Base-by-base conservation (phyloP, 2,329 filamentous ascomycete species). In the Hymenoscyphus occultus region DNA sequence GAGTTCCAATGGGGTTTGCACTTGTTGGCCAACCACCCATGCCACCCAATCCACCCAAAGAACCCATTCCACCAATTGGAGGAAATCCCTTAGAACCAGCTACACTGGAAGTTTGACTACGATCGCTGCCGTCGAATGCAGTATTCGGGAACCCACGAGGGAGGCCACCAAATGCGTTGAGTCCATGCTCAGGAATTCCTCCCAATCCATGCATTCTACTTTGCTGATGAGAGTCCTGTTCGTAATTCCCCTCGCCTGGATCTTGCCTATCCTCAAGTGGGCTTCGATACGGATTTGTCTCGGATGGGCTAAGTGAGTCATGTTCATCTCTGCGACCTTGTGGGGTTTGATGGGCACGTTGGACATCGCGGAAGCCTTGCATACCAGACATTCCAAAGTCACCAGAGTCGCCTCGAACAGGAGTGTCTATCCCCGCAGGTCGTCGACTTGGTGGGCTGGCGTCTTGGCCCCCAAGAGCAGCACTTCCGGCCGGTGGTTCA, bases 211-310 rank as follows among this genome's bases (percentile, higher is more conserved):
- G 80, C 62, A 82, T 80, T 60, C 82, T 81, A 32, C 83, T 84
- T 61, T 81, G 81, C 13, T 78, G 74, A 60, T 67, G 57, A 39
- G 66, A 56, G 28, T 74, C 73, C 7, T 62, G 69, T 16, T 73
- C 74, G 61, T 69, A 74, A 22, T 66, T 71, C 7, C 83, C 81
- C 13, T 81, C 79, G 40, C 76, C 73, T 59, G 81, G 79, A 56
- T 90, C 84, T 57, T 83, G 82, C 19, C 85, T 85, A 59, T 91
- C 87, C 45, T 89, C 90, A 7, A 90, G 87, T 2, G 95, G 95
- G 76, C 94, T 98, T 69, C 93, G 91, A 75, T 95, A 99, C 1
- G 95, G 95, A 74, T 99, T 99, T 2, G 95, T 98, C 73, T 96
- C 92, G 0, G 93, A 95, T 12, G 95, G 95, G 75, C 94, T 98